Evolutionary conservation across 768 basidiomycete species (phyloP).

Genomic region (Lyophyllum decastes): DNA sequence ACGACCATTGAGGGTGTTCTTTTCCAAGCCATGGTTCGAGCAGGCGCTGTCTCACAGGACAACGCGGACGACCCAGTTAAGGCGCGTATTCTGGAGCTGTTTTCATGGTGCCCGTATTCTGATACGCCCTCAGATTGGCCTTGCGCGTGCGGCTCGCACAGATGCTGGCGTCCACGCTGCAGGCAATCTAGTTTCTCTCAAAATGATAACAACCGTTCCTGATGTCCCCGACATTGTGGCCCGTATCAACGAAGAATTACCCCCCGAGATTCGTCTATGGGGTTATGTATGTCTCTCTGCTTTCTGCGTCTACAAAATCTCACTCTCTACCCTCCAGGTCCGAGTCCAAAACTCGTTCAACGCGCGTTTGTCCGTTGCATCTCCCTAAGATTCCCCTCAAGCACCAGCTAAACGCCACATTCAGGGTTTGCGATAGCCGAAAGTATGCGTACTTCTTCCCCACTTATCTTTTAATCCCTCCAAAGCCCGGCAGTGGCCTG

Average conservation of each 20-base stretch:
- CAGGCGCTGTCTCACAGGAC: conserved; percentile 92
- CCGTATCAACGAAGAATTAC: conserved; percentile 84
- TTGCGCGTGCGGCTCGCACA: conserved; percentile 90
- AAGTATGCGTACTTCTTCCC: conserved; percentile 99
- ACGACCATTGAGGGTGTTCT: conserved; percentile 89
- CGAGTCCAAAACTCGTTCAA: conserved; percentile 84
- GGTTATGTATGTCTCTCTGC: conserved; percentile 57
- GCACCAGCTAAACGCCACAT: conserved; percentile 13
- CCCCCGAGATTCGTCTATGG: conserved; percentile 93
- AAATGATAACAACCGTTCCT: conserved; percentile 81
- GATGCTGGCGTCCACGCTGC: conserved; percentile 98
- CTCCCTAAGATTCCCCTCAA: neutral
- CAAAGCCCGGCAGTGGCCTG: conserved; percentile 74
- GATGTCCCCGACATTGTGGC: conserved; percentile 68
- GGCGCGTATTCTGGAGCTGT: conserved; percentile 37
- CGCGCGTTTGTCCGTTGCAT: conserved; percentile 59
- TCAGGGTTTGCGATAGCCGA: conserved; percentile 88
- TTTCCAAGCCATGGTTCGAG: conserved; percentile 85
- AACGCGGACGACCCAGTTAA: conserved; percentile 91
- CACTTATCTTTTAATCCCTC: conserved; percentile 88
- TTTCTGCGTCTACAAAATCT: neutral
- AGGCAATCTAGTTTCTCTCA: conserved; percentile 90
- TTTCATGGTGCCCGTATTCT: neutral
- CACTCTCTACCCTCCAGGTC: conserved; percentile 34
- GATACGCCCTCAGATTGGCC: conserved; percentile 58